These are phyloP conservation scores for Fistulifera solaris DNA, from an alignment of 108 stramenopile genomes.

Conservation along the genomic window DNA sequence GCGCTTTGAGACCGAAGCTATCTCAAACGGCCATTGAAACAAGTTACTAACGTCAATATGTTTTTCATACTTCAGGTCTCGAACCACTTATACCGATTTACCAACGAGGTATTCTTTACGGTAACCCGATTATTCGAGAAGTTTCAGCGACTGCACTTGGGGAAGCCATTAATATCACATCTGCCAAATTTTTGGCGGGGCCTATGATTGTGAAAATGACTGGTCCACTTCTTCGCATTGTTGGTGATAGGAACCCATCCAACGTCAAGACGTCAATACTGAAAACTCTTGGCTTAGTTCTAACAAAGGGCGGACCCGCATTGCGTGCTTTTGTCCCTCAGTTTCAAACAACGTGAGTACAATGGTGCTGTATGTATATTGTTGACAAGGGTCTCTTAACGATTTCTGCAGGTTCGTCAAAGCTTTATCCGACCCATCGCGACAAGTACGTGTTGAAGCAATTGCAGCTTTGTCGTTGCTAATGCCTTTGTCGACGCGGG, in stretches of 20 bases:
- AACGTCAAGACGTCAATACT: conserved; percentile 92
- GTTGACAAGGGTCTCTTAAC: too few relatives aligned
- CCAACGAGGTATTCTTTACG: conserved; percentile 92
- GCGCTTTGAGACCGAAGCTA: background rate
- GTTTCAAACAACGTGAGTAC: conserved; percentile 86
- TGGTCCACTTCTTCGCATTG: conserved; percentile 96
- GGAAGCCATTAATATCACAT: conserved; percentile 86
- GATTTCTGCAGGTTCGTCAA: conserved; percentile 79
- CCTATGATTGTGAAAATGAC: conserved; percentile 94
- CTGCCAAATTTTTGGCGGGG: conserved; percentile 75
- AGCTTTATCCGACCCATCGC: conserved; percentile 88
- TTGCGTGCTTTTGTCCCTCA: conserved; percentile 97
- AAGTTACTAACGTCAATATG: background rate
- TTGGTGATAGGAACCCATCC: conserved; percentile 90
- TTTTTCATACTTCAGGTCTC: conserved; percentile 41
- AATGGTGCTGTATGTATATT: too few relatives aligned
- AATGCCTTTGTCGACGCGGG: conserved; percentile 81
- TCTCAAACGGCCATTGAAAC: too few relatives aligned
- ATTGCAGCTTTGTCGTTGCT: conserved; percentile 76
- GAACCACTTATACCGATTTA: conserved; percentile 96
- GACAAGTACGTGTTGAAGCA: conserved; percentile 81
- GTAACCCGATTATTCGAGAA: conserved; percentile 68
- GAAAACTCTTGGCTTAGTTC: conserved; percentile 78
- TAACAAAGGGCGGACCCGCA: conserved; percentile 86
- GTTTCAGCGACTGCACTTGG: conserved; percentile 90